Conservation (phyloP, 179 eudicot genomes). For the Beta lomatogona region DNA sequence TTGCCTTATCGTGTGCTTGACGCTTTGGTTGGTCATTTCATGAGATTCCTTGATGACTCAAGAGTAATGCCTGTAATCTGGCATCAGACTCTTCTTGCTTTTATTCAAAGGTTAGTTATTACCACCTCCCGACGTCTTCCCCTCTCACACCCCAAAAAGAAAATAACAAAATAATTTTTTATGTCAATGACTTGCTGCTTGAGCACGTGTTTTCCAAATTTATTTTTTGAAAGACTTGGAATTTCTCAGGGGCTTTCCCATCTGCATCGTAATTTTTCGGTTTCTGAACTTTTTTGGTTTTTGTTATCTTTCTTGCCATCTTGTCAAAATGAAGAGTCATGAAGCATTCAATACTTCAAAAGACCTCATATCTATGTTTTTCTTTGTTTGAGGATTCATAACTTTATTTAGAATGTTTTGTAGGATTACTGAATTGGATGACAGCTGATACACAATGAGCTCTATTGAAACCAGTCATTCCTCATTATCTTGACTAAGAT, state of each 20-base stretch:
- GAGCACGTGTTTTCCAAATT: background rate
- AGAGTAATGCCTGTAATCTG: constrained; percentile 95
- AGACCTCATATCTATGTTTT: background rate
- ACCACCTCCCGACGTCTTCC: background rate
- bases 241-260: background rate
- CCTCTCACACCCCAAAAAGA: background rate
- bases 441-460: background rate
- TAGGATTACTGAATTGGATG: background rate
- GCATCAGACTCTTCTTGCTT: constrained; percentile 96
- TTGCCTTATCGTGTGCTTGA: constrained; percentile 91
- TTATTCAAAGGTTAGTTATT: constrained; percentile 71
- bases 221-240: background rate
- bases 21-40: constrained; percentile 85
- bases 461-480: background rate
- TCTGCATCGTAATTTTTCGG: background rate
- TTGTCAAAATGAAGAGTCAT: background rate
- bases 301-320: background rate
- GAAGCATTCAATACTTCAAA: background rate
- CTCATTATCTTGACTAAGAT: background rate
- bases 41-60: constrained; percentile 68
- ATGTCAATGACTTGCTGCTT: background rate
- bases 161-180: background rate
- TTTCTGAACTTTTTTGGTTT: background rate
- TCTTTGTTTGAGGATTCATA: background rate
- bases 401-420: background rate